Conservation (phyloP, 148 eudicot species). For the Amaranthus cruentus region DNA sequence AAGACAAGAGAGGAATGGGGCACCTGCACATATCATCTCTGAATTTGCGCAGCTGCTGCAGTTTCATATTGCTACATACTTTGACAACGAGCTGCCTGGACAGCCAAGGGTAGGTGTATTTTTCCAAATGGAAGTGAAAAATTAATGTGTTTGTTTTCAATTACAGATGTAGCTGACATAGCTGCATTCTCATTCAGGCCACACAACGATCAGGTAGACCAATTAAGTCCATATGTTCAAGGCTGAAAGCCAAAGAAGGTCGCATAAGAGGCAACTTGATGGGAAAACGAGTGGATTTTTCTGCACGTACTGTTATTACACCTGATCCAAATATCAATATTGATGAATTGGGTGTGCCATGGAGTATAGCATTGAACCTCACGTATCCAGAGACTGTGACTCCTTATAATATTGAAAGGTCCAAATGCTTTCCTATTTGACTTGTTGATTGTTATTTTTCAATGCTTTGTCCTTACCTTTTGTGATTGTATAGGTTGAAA, state of each 20-base stretch:
- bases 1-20: slow-evolving; percentile 96
- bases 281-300: slow-evolving; percentile 98
- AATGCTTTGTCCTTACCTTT: slow-evolving; percentile 4
- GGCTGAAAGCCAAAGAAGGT: slow-evolving; percentile 98
- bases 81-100: slow-evolving; percentile 97
- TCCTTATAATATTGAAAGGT: slow-evolving; percentile 98
- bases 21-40: slow-evolving; percentile 96
- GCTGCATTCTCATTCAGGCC: slow-evolving; percentile 45
- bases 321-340: slow-evolving; percentile 97
- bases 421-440: neutral
- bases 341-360: slow-evolving; percentile 94
- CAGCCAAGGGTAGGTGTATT: slow-evolving; percentile 76
- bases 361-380: slow-evolving; percentile 99
- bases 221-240: slow-evolving; percentile 92
- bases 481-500: slow-evolving; percentile 58
- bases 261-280: slow-evolving; percentile 94
- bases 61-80: slow-evolving; percentile 96
- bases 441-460: neutral
- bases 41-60: slow-evolving; percentile 95
- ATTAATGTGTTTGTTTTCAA: neutral
- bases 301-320: slow-evolving; percentile 99
- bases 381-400: slow-evolving; percentile 99
- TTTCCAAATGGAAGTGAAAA: neutral
- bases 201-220: slow-evolving; percentile 98
- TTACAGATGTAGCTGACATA: neutral